Evolutionary conservation across 192 early-diverging fungal species (phyloP).

Genomic region (Jimgerdemannia lactiflua): DNA sequence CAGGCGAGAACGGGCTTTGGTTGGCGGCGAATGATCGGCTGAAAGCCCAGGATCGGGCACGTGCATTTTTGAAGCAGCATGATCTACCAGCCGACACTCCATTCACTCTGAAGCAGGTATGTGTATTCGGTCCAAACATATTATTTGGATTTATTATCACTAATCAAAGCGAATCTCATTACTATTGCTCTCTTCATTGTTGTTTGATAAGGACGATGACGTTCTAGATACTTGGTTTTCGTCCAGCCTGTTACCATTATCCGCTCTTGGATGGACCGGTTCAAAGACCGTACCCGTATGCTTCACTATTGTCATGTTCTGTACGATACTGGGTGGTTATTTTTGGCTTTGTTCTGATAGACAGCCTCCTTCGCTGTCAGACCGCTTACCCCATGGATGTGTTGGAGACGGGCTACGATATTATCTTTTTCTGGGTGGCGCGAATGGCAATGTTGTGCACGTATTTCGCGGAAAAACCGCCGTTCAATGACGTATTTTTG

Average conservation of each 20-base stretch:
- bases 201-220: slow-evolving; percentile 78
- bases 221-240: slow-evolving; percentile 99
- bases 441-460: slow-evolving; percentile 96
- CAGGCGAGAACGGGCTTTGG: slow-evolving; percentile 44
- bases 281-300: slow-evolving; percentile 26
- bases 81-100: slow-evolving; percentile 33
- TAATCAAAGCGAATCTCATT: not conserved
- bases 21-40: slow-evolving; percentile 55
- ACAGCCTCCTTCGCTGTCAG: slow-evolving; percentile 33
- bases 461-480: slow-evolving; percentile 74
- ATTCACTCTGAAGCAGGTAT: slow-evolving; percentile 27
- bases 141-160: not conserved
- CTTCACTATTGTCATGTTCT: slow-evolving; percentile 13
- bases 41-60: slow-evolving; percentile 57
- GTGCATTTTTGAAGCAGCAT: slow-evolving; percentile 38
- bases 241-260: slow-evolving; percentile 87
- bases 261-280: slow-evolving; percentile 53
- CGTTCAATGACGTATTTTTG: slow-evolving; percentile 87
- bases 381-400: slow-evolving; percentile 73
- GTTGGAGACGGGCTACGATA: slow-evolving; percentile 95
- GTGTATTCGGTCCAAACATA: slow-evolving; percentile 20
- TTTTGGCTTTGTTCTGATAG: slow-evolving; percentile 10
- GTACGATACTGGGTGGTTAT: not conserved
- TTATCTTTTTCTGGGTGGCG: slow-evolving; percentile 98
- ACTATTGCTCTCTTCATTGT: not conserved